These are phyloP conservation scores for Sistotremastrum suecicum DNA, from an alignment of 768 basidiomycete species.

Conservation along the genomic window DNA sequence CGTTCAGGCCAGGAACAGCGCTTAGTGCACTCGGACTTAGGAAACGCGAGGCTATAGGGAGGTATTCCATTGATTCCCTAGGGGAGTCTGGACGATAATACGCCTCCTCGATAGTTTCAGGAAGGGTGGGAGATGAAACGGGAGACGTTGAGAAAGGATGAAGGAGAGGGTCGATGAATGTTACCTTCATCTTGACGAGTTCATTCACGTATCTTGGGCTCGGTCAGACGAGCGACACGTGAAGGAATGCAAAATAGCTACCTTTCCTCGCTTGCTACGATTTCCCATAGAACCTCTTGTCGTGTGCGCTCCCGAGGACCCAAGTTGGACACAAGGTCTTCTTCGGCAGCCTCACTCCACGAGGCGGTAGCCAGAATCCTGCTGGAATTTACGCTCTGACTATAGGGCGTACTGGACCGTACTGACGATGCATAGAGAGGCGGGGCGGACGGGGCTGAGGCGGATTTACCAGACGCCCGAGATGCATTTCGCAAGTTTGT, in stretches of 20 bases:
- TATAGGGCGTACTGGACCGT: slow-evolving; percentile 72
- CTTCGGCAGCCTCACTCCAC: slow-evolving; percentile 92
- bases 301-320: slow-evolving; percentile 90
- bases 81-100: slow-evolving; percentile 49
- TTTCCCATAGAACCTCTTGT: slow-evolving; percentile 94
- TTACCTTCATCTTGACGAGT: slow-evolving; percentile 82
- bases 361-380: slow-evolving; percentile 65
- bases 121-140: slow-evolving; percentile 35
- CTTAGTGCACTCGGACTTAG: slow-evolving; percentile 47
- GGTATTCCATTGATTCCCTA: slow-evolving; percentile 53
- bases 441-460: slow-evolving; percentile 25
- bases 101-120: slow-evolving; percentile 51
- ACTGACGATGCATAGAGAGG: slow-evolving; percentile 44
- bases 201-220: slow-evolving; percentile 76
- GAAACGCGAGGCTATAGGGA: slow-evolving; percentile 87
- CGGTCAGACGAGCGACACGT: slow-evolving; percentile 5
- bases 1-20: slow-evolving; percentile 12
- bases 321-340: slow-evolving; percentile 83
- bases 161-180: slow-evolving; percentile 79
- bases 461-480: neutral
- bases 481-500: slow-evolving; percentile 13
- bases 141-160: slow-evolving; percentile 66
- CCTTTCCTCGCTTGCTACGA: slow-evolving; percentile 93
- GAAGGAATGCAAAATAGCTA: slow-evolving; percentile 15
- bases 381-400: slow-evolving; percentile 55